Evolutionary conservation across 176 grass and related monocot genomes (phyloP).

Genomic region (Ensete glaucum): DNA sequence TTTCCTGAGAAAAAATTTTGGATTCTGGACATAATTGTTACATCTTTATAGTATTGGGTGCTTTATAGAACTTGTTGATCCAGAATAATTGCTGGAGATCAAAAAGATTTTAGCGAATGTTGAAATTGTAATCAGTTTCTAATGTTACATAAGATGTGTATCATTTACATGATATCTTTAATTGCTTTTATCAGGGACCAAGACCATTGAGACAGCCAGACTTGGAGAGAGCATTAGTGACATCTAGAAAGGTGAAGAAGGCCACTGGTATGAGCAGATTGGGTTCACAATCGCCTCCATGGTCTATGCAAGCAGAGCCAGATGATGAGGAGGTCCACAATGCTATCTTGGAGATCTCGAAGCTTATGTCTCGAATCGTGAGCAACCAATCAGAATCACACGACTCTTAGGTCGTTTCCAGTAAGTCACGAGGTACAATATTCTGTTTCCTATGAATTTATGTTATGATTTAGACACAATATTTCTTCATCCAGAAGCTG

Average conservation of each 20-base stretch:
- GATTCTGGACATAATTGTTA: too few species aligned
- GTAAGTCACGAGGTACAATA: not conserved
- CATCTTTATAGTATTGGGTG: too few species aligned
- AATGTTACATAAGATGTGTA: not conserved
- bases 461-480: too few species aligned
- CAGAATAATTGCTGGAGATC: too few species aligned
- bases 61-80: too few species aligned
- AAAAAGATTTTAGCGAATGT: too few species aligned
- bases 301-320: slow-evolving; percentile 48
- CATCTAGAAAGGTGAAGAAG: slow-evolving; percentile 68
- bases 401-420: slow-evolving; percentile 21
- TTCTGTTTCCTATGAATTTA: too few species aligned
- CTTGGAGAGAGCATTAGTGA: slow-evolving; percentile 56
- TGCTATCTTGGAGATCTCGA: slow-evolving; percentile 89
- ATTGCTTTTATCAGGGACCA: slow-evolving; percentile 46
- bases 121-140: too few species aligned
- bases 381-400: slow-evolving; percentile 64
- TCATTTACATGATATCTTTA: not conserved
- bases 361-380: slow-evolving; percentile 83
- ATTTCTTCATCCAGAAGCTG: too few species aligned
- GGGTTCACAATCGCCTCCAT: slow-evolving; percentile 39
- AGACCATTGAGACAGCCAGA: slow-evolving; percentile 63
- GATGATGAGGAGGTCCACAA: slow-evolving; percentile 81
- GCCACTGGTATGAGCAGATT: slow-evolving; percentile 14
- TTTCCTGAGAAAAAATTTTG: too few species aligned